phyloP scores from a whole-genome alignment of 2,329 filamentous ascomycete genomes.

The Aspergillus bombycis region DNA sequence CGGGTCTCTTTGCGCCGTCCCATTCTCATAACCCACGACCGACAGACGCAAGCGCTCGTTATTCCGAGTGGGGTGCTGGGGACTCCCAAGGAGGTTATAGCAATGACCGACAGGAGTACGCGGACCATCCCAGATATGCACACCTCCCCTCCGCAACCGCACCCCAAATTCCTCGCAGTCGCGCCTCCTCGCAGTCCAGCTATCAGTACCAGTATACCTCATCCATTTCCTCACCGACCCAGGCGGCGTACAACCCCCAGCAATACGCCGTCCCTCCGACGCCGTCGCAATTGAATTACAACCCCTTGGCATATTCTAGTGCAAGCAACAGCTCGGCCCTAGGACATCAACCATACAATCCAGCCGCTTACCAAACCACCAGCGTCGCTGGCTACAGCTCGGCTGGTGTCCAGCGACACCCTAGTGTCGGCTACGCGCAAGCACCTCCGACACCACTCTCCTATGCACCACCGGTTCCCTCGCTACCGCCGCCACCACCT shows the following conservation, averaged over 20 bases:
- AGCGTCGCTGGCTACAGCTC: conserved; percentile 33
- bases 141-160: conserved; percentile 37
- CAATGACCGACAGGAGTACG: conserved; percentile 32
- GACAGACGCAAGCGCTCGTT: conserved; percentile 39
- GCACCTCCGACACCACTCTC: conserved; percentile 35
- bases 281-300: conserved; percentile 63
- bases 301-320: conserved; percentile 65
- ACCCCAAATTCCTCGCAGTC: conserved; percentile 40
- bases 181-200: conserved; percentile 49
- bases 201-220: conserved; percentile 51
- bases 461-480: conserved; percentile 29
- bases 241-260: conserved; percentile 64
- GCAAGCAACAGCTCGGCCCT: conserved; percentile 26
- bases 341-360: conserved; percentile 52
- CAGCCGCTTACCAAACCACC: conserved; percentile 51
- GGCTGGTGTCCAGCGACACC: conserved; percentile 38
- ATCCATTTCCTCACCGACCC: conserved; percentile 44
- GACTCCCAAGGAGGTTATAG: conserved; percentile 36
- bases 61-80: conserved; percentile 42
- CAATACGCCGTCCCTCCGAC: conserved; percentile 56
- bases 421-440: conserved; percentile 33
- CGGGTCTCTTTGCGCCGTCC: conserved; percentile 51
- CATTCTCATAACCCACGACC: conserved; percentile 33
- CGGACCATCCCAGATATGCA: conserved; percentile 38
- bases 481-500: conserved; percentile 41